phyloP scores from a whole-genome alignment of 2,329 filamentous ascomycete genomes.

The Huntiella omanensis region DNA sequence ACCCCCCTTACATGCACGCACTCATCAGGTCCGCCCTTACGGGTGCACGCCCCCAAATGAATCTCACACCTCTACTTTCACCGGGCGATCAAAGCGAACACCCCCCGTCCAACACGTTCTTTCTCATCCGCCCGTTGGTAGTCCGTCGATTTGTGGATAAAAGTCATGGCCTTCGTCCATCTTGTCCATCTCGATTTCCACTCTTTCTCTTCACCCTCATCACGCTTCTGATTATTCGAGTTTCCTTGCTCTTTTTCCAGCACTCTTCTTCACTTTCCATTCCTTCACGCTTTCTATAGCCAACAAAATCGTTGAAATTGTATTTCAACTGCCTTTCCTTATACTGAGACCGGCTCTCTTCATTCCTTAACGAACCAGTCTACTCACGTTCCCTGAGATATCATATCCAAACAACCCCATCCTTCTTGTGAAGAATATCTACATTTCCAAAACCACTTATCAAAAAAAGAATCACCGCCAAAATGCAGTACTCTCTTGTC shows the following conservation, averaged over 20 bases:
- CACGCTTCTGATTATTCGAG: not conserved
- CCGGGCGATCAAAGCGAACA: too few relatives aligned
- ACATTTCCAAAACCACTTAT: constrained; percentile 11
- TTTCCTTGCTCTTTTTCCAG: constrained; percentile 7
- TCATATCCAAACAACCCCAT: not conserved
- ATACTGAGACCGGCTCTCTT: constrained; percentile 10
- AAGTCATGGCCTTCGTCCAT: constrained; percentile 4
- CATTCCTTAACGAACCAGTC: constrained; percentile 4
- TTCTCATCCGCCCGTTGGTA: not conserved
- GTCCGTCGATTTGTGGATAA: constrained; percentile 3
- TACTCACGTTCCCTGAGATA: constrained; percentile 4
- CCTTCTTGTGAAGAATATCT: constrained; percentile 4
- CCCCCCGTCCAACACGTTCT: too few relatives aligned
- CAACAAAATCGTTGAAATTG: constrained; percentile 6
- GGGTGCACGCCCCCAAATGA: too few relatives aligned
- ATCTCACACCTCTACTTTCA: too few relatives aligned
- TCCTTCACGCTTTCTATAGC: constrained; percentile 6
- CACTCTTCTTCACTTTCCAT: constrained; percentile 8
- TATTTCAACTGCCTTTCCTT: constrained; percentile 1
- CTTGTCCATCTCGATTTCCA: not conserved
- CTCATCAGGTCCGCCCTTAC: not conserved
- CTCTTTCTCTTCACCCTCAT: constrained; percentile 2
- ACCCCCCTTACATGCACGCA: not conserved
- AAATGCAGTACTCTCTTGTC: constrained; percentile 27
- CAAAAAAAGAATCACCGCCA: constrained; percentile 13